These are phyloP conservation scores for Diplosphaera chodatii DNA, from an alignment of 139 green algal genomes.

Conservation along the genomic window DNA sequence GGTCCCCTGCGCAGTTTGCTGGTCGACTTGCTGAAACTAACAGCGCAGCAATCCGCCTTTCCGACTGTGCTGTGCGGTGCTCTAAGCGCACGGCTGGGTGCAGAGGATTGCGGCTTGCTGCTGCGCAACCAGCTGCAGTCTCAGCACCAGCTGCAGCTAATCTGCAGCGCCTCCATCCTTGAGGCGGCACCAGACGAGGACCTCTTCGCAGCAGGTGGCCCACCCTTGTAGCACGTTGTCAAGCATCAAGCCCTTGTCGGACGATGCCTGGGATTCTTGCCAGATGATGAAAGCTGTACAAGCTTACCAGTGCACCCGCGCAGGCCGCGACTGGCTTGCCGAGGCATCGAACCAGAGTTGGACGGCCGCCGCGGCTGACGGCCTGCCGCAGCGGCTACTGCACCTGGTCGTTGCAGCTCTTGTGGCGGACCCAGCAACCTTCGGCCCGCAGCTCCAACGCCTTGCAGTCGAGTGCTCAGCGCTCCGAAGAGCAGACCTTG, in stretches of 20 bases:
- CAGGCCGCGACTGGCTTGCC: not conserved
- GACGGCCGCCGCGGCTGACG: too few species aligned
- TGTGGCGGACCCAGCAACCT: not conserved
- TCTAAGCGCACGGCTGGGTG: not conserved
- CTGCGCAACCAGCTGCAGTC: not conserved
- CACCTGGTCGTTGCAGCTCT: not conserved
- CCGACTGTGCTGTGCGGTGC: not conserved
- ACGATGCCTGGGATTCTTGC: too few species aligned
- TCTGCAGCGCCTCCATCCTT: not conserved
- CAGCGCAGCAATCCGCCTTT: not conserved
- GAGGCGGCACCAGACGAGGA: not conserved
- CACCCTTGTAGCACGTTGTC: too few species aligned
- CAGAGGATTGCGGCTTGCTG: not conserved
- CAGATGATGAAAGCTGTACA: too few species aligned
- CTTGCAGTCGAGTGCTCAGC: not conserved
- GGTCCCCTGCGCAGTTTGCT: not conserved
- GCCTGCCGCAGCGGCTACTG: not conserved
- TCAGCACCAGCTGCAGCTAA: not conserved
- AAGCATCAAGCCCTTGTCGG: too few species aligned
- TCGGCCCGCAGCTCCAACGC: not conserved
- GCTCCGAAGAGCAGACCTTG: not conserved
- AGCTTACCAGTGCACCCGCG: too few species aligned
- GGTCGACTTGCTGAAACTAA: not conserved
- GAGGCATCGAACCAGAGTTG: not conserved
- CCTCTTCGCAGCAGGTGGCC: not conserved